Conservation (phyloP, 148 eudicot genomes). For the Simmondsia chinensis region DNA sequence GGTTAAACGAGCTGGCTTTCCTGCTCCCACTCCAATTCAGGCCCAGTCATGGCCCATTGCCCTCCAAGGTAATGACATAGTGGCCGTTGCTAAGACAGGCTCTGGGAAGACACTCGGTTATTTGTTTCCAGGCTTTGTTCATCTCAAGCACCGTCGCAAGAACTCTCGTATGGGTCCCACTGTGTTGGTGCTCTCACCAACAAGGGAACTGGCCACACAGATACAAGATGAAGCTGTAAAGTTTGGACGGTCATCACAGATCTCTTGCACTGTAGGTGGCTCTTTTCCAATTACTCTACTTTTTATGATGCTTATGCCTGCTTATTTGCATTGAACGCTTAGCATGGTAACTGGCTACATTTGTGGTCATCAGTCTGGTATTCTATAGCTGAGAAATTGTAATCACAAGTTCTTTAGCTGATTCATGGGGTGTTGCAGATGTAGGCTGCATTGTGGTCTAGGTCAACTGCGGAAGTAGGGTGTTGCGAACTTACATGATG, state of each 20-base stretch:
- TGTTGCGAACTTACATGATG: too few species aligned
- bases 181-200: conserved; percentile 85
- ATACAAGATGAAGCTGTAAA: conserved; percentile 90
- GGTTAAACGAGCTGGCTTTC: conserved; percentile 74
- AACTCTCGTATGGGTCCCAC: conserved; percentile 83
- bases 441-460: too few species aligned
- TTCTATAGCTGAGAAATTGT: too few species aligned
- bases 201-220: conserved; percentile 93
- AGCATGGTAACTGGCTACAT: too few species aligned
- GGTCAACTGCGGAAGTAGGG: too few species aligned
- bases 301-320: too few species aligned
- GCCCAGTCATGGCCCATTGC: conserved; percentile 97
- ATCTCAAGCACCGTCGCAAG: conserved; percentile 56
- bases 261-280: conserved; percentile 68
- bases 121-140: conserved; percentile 75
- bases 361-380: too few species aligned
- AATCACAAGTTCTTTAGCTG: too few species aligned
- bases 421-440: too few species aligned
- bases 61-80: conserved; percentile 67
- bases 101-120: conserved; percentile 90
- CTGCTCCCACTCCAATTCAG: conserved; percentile 85
- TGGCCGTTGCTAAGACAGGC: conserved; percentile 89
- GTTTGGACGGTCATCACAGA: conserved; percentile 65
- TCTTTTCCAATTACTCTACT: too few species aligned
- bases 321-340: too few species aligned